Conservation (phyloP, 2,329 filamentous ascomycete genomes). For the Exophiala alcalophila region DNA sequence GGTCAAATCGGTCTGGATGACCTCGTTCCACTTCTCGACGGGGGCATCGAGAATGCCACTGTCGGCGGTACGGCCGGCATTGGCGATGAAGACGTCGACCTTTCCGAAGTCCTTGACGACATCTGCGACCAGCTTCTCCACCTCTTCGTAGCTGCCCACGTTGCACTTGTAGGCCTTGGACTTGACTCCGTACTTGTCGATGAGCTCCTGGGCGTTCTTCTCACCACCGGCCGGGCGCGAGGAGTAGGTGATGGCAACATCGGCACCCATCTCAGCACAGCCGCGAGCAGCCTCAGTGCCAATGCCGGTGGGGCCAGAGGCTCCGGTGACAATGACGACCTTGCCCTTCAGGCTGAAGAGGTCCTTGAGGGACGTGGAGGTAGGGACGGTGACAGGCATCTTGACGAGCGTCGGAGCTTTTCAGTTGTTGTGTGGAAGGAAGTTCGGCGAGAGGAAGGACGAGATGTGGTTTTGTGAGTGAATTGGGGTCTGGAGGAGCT, state of each 20-base stretch:
- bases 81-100: slow-evolving; percentile 66
- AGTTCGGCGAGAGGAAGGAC: background rate
- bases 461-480: background rate
- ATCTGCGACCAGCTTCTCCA: slow-evolving; percentile 56
- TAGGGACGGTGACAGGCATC: slow-evolving; percentile 30
- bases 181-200: slow-evolving; percentile 61
- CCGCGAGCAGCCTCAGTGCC: slow-evolving; percentile 65
- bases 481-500: background rate
- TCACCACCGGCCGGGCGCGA: slow-evolving; percentile 60
- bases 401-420: slow-evolving; percentile 10
- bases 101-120: slow-evolving; percentile 68
- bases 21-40: slow-evolving; percentile 69
- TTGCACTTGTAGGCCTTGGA: slow-evolving; percentile 66
- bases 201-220: slow-evolving; percentile 63
- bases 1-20: slow-evolving; percentile 83
- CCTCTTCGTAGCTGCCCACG: slow-evolving; percentile 56
- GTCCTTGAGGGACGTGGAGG: slow-evolving; percentile 35
- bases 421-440: slow-evolving; percentile 7
- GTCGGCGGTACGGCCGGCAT: slow-evolving; percentile 69
- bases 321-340: slow-evolving; percentile 49
- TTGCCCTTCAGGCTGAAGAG: slow-evolving; percentile 50
- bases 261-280: slow-evolving; percentile 62
- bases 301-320: slow-evolving; percentile 55
- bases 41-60: slow-evolving; percentile 66
- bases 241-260: slow-evolving; percentile 65